Conservation (phyloP, 2,329 filamentous ascomycete species). For the Berkeleyomyces basicola region DNA sequence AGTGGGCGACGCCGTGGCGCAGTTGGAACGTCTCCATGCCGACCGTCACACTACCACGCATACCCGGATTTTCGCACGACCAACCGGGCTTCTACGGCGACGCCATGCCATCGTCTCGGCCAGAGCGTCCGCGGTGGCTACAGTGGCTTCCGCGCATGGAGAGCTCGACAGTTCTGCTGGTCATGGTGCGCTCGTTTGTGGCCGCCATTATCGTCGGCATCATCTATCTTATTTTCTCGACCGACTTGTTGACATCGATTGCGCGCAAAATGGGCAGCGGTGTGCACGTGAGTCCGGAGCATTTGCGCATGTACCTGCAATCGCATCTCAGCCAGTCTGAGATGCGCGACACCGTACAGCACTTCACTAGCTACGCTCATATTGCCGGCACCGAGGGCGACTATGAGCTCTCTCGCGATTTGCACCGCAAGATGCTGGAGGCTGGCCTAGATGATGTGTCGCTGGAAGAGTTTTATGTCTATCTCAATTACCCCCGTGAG, state of each 20-base stretch:
- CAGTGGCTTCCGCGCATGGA: constrained; percentile 14
- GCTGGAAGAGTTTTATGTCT: constrained; percentile 70
- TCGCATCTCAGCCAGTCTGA: constrained; percentile 50
- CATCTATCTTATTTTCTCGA: constrained; percentile 72
- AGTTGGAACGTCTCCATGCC: constrained; percentile 26
- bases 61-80: constrained; percentile 16
- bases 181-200: constrained; percentile 58
- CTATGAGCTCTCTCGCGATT: constrained; percentile 68
- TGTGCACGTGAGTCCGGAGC: constrained; percentile 64
- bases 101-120: constrained; percentile 3
- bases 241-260: constrained; percentile 59
- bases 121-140: constrained; percentile 10
- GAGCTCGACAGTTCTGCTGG: constrained; percentile 34
- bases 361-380: constrained; percentile 73
- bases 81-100: constrained; percentile 8
- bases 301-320: constrained; percentile 60
- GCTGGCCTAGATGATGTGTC: constrained; percentile 59
- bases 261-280: constrained; percentile 46
- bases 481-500: constrained; percentile 74
- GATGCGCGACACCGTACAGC: constrained; percentile 56
- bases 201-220: constrained; percentile 59
- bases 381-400: constrained; percentile 90
- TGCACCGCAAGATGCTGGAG: constrained; percentile 57
- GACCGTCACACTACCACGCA: constrained; percentile 31
- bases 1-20: constrained; percentile 40